Conservation (phyloP, 495 filamentous ascomycete species). For the Trichoderma gamsii region DNA sequence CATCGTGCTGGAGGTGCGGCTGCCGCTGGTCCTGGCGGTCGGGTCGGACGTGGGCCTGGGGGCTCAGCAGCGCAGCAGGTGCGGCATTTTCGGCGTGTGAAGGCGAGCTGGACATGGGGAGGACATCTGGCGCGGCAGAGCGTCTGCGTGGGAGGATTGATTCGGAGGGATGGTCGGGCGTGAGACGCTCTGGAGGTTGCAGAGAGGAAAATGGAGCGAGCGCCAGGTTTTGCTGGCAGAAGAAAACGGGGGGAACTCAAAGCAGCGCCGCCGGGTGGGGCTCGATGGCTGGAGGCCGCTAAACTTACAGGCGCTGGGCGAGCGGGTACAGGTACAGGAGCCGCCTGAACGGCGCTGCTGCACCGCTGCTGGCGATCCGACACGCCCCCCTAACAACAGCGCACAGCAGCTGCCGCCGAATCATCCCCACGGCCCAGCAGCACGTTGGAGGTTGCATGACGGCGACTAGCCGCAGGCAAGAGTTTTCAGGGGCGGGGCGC, state of each 20-base stretch:
- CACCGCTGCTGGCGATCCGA: neutral
- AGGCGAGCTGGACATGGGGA: constrained; percentile 45
- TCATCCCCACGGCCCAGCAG: constrained; percentile 9
- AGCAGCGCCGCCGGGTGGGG: neutral
- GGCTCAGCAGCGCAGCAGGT: constrained; percentile 42
- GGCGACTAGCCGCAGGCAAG: constrained; percentile 1
- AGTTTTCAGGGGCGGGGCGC: constrained; percentile 1
- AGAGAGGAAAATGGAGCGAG: constrained; percentile 2
- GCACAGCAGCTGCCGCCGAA: neutral
- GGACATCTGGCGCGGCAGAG: constrained; percentile 39
- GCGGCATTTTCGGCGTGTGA: constrained; percentile 43
- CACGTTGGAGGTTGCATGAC: constrained; percentile 10
- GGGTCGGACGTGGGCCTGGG: constrained; percentile 17
- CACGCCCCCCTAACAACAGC: too few relatives aligned
- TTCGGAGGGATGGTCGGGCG: constrained; percentile 14
- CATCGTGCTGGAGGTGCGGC: constrained; percentile 1
- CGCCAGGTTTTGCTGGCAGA: neutral
- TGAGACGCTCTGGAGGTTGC: neutral
- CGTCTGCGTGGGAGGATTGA: constrained; percentile 24
- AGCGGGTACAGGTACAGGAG: neutral
- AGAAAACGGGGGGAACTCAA: constrained; percentile 4
- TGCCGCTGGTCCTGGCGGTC: constrained; percentile 17
- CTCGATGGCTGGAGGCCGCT: neutral
- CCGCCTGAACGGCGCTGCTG: neutral
- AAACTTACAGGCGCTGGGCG: too few relatives aligned